Evolutionary conservation across 257 asterid species (phyloP).

Genomic region (Forsythia viridissima): DNA sequence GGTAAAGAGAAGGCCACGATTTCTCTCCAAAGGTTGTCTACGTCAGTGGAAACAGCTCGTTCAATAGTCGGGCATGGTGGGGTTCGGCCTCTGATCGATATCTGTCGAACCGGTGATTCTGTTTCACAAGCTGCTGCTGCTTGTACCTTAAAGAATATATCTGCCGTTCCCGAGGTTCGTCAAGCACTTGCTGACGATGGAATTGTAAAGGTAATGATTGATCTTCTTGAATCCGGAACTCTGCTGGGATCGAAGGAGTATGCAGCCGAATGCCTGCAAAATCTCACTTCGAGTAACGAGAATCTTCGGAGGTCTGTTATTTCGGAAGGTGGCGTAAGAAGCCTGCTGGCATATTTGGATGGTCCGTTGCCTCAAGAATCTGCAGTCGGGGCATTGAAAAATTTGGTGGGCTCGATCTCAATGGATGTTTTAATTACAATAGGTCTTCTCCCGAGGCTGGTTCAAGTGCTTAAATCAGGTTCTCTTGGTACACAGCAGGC

Average conservation of each 20-base stretch:
- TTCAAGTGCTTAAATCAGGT: conserved; percentile 67
- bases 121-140: conserved; percentile 77
- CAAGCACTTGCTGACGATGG: conserved; percentile 76
- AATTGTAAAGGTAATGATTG: conserved; percentile 56
- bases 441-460: conserved; percentile 62
- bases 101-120: conserved; percentile 64
- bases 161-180: conserved; percentile 69
- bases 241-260: conserved; percentile 75
- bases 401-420: conserved; percentile 52
- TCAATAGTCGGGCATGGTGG: conserved; percentile 85
- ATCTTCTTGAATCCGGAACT: conserved; percentile 67
- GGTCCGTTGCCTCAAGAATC: conserved; percentile 83
- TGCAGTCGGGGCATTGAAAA: conserved; percentile 68
- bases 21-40: conserved; percentile 77
- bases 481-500: conserved; percentile 69
- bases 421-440: conserved; percentile 44
- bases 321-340: conserved; percentile 64
- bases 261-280: conserved; percentile 84
- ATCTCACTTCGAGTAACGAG: conserved; percentile 62
- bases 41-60: conserved; percentile 64
- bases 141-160: conserved; percentile 72
- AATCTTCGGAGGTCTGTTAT: conserved; percentile 52
- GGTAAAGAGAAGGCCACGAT: conserved; percentile 78
- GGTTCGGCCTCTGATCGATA: conserved; percentile 68
- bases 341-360: conserved; percentile 66